Evolutionary conservation across 2,329 filamentous ascomycete species (phyloP), one percentile per base, ranked within the genome.

Genomic region (Beauveria brongniartii): DNA sequence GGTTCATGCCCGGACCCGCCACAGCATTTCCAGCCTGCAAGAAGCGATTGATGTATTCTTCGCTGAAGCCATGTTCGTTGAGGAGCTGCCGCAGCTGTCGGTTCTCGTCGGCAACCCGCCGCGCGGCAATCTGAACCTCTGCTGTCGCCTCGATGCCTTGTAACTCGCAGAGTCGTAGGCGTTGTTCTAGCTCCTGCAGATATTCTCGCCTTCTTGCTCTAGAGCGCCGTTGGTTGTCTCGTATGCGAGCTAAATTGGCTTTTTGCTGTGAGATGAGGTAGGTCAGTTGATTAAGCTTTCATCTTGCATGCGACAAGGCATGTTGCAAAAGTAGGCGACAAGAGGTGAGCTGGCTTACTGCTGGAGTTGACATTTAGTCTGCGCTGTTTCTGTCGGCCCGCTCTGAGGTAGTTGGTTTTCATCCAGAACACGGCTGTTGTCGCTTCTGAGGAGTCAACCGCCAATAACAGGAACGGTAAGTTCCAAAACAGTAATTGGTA

Each of bases 211-310:
- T 81, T 41, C 88, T 82, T 51, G 87, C 87, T 58, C 89, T 84
- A n/a, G 86, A 90, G 64, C 88, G 84, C 61, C 89, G 81, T 70
- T 92, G 89, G 68, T 92, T 92, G 67, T 92, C 87, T 65, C 89
- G 82, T 65, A 91, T 87, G 62, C 88, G 85, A 64, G 73, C 73
- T 66, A 76, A 68, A 61, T 76, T 76, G 63, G 72, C 72, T 63
- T 72, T 73, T 65, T 74, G 72, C 73, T 75, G 65, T 54, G 12
- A 7, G 9, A 18, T 26, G 14, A 18, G 14, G 14, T 20, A 12
- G 12, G 48, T 43, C 26, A 46, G 14, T 51, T 24, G 30, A 16
- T 14, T 14, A 6, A 14, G 12, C 12, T 14, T 14, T 14, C 34
- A 37, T 37, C 5, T 37, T 37, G 8, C 3, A n/a, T 28, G 20